A percentile compares a stretch with the other conserved stretches of the same genome.
These are phyloP conservation scores for Haplosporangium sp. DNA, from an alignment of 371 early-diverging fungal species.

Conservation along the genomic window DNA sequence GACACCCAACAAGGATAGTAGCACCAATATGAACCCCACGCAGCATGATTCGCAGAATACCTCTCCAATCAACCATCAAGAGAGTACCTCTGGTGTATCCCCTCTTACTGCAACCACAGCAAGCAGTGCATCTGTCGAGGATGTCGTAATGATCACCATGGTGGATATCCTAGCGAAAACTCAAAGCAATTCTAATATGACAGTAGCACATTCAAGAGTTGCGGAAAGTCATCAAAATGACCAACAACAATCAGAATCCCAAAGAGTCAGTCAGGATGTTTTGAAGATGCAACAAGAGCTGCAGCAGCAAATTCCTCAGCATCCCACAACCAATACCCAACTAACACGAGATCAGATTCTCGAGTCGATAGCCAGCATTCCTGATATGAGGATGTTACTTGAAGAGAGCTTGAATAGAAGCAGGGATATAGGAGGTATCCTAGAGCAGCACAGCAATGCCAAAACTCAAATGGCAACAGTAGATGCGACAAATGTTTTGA, in stretches of 20 bases:
- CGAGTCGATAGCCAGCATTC: slow-evolving; percentile 34
- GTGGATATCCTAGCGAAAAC: slow-evolving; percentile 32
- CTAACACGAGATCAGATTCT: slow-evolving; percentile 37
- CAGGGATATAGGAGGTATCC: not conserved
- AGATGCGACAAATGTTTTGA: slow-evolving; percentile 18
- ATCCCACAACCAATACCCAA: slow-evolving; percentile 11
- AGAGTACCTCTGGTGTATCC: slow-evolving; percentile 12
- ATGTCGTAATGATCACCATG: slow-evolving; percentile 26
- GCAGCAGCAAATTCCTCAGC: slow-evolving; percentile 39
- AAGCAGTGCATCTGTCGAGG: not conserved
- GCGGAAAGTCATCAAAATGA: not conserved
- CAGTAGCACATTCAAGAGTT: not conserved
- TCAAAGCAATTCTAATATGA: slow-evolving; percentile 1
- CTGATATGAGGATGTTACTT: slow-evolving; percentile 34
- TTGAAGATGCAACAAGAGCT: slow-evolving; percentile 45
- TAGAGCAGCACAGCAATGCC: slow-evolving; percentile 4
- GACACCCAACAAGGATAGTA: not conserved
- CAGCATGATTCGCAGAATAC: not conserved
- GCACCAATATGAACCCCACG: not conserved
- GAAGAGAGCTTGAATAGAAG: slow-evolving; percentile 29
- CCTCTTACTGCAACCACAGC: not conserved
- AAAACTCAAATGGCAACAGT: slow-evolving; percentile 3
- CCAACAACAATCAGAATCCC: slow-evolving; percentile 1
- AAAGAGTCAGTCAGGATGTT: slow-evolving; percentile 33
- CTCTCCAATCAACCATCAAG: not conserved